Percentiles rank a stretch among this genome's conserved stretches.
phyloP scores from a whole-genome alignment of 1,284 basidiomycete species.

The Rhodotorula sp. region DNA sequence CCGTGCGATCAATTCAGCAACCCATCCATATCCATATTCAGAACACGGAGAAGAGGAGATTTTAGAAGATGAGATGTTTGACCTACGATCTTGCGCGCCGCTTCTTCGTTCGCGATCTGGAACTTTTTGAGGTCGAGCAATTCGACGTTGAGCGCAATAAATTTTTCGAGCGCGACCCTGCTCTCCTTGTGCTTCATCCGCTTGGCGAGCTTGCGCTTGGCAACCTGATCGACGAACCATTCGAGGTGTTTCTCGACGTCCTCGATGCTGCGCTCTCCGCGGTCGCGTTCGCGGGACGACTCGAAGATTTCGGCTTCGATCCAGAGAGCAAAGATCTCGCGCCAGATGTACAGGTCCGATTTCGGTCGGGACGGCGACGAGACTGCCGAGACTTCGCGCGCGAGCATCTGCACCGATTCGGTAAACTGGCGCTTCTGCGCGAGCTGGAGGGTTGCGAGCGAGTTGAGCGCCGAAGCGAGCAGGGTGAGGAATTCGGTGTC shows the following conservation, averaged over 20 bases:
- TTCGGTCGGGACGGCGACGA: conserved; percentile 55
- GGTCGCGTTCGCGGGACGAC: conserved; percentile 64
- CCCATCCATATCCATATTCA: accelerated
- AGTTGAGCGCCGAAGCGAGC: conserved; percentile 67
- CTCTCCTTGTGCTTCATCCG: conserved; percentile 66
- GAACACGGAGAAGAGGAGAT: neutral
- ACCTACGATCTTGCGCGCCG: conserved; percentile 54
- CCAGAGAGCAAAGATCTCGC: conserved; percentile 81
- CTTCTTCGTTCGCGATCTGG: conserved; percentile 79
- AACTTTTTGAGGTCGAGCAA: conserved; percentile 78
- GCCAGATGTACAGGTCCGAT: conserved; percentile 84
- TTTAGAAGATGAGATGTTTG: neutral
- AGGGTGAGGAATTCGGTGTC: conserved; percentile 79
- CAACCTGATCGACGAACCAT: conserved; percentile 67
- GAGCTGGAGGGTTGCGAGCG: conserved; percentile 65
- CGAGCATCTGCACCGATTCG: conserved; percentile 62
- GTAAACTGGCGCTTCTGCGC: conserved; percentile 65
- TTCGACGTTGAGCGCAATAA: conserved; percentile 75
- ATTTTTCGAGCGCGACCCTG: conserved; percentile 67
- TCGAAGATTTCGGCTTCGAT: conserved; percentile 86
- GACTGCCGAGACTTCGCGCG: conserved; percentile 57
- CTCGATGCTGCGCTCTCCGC: conserved; percentile 65
- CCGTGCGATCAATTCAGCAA: neutral
- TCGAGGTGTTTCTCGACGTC: conserved; percentile 71
- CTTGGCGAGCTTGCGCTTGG: conserved; percentile 61